Conservation (phyloP, 2,329 filamentous ascomycete species). For the Huntiella abstrusa region DNA sequence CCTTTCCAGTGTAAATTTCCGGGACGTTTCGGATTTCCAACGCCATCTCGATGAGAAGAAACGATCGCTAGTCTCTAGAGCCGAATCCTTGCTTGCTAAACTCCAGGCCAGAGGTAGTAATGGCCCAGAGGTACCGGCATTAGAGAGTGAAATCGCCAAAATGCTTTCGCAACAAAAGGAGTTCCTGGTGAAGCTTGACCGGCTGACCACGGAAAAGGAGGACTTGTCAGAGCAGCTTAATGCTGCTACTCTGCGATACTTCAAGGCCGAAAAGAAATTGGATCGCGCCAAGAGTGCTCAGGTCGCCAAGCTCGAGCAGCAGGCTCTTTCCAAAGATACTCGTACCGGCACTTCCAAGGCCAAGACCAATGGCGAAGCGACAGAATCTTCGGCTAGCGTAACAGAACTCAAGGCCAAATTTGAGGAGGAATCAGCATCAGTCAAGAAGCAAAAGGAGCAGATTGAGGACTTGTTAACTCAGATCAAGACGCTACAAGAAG, state of each 20-base stretch:
- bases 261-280: slow-evolving; percentile 87
- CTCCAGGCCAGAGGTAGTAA: slow-evolving; percentile 32
- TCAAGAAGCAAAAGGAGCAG: slow-evolving; percentile 75
- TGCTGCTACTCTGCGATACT: slow-evolving; percentile 72
- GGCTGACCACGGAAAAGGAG: slow-evolving; percentile 60
- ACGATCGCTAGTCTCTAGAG: slow-evolving; percentile 54
- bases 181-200: slow-evolving; percentile 56
- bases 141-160: slow-evolving; percentile 58
- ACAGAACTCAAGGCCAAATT: slow-evolving; percentile 57
- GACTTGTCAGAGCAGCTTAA: slow-evolving; percentile 74
- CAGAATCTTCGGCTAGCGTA: slow-evolving; percentile 27
- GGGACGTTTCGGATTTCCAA: slow-evolving; percentile 54
- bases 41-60: slow-evolving; percentile 61
- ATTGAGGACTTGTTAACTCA: slow-evolving; percentile 58
- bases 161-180: slow-evolving; percentile 70
- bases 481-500: slow-evolving; percentile 53
- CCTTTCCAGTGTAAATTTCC: slow-evolving; percentile 39
- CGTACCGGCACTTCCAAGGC: slow-evolving; percentile 18
- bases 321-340: slow-evolving; percentile 54
- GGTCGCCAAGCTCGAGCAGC: slow-evolving; percentile 79
- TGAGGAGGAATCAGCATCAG: slow-evolving; percentile 57
- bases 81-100: slow-evolving; percentile 47
- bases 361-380: slow-evolving; percentile 15
- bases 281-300: slow-evolving; percentile 77
- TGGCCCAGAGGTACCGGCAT: slow-evolving; percentile 47